Evolutionary conservation across 257 asterid genomes (phyloP), one percentile per base, ranked within the genome.

Genomic region (Nicotiana undulata): DNA sequence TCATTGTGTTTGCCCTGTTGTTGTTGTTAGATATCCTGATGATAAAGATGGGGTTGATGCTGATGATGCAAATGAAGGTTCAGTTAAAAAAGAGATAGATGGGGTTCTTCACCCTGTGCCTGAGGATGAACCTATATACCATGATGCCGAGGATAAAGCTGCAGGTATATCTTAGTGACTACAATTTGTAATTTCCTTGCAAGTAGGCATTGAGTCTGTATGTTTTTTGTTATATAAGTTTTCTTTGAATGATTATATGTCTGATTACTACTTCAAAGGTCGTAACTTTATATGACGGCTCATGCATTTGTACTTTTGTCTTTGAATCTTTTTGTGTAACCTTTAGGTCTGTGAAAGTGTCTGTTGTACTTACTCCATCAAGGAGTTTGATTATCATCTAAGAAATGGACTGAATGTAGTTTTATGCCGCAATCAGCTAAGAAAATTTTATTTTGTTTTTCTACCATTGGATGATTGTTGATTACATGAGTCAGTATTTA

Each of bases 1-100:
- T 64, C 97, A 90, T 80, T 90, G 97, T 55, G 95, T 90, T 20
- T 92, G 97, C 55, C 97, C 97, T 16, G 92, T 92, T 31, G 93
- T 92, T 4, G 97, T 92, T 15, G 94, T 92, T 34, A 89, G 97
- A 80, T 90, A 81, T 77, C 88, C 91, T 0, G 95, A 92, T 81
- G 95, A 92, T 22, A 91, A 86, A 58, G 95, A 92, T 81, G 89
- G 26, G 53, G 85, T 3, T 32, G 22, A 86, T 0, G 95, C 89
- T 79, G 95, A 12, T 68, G 76, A 28, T 84, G 89, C 65, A 6
- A 44, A 5, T 3, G 83, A 37, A 65, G 89, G 84, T n/a, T 80
- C 86, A 26, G 81, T 76, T 4, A 86, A 86, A 79, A 78, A 80
- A 56, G 83, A 77, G 86, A 88, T 75, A 44, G 82, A 22, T 17